Evolutionary conservation across 148 eudicot species (phyloP), one percentile per base, ranked within the genome.

Genomic region (Agrostemma githago): DNA sequence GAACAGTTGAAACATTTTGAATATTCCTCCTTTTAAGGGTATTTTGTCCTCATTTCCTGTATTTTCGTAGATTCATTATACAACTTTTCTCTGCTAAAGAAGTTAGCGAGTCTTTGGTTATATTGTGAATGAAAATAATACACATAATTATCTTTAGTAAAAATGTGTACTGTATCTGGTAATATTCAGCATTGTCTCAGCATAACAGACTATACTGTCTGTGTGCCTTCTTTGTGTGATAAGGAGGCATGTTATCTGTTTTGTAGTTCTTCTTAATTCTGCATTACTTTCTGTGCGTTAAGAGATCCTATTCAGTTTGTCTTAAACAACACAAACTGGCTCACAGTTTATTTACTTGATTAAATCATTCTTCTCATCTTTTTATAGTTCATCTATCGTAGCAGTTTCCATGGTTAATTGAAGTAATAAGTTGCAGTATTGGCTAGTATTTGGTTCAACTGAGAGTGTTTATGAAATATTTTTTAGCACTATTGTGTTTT

Each of bases 401-500:
- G 17, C 17, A 42, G 57, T 21, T 16, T 21, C 51, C 46, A 21
- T 63, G 62, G 16, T 5, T 20, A 34, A 0, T 62, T 38, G 44
- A 44, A 20, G 37, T 17, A 72, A 17, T 39, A 39, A 40, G n/a
- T 38, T 17, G 66, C 58, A 38, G n/a, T 21, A 43, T 62, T 62
- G 12, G 58, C 19, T 63, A 42, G 41, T 61, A 8, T 65, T 56
- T 74, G 5, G 7, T 65, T 17, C 9, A 17, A 46, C 40, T 46
- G 8, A 48, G 16, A 37, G 72, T 26, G 40, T 64, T 26, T 68
- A 57, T 57, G 34, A 41, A 5, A 53, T 38, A 65, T 21, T 9
- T 74, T 63, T 38, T 64, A 57, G 54, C 48, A 39, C 60, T 37
- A 51, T 72, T 15, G 4, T 72, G 37, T 61, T 40, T 74, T 26